These are phyloP conservation scores for Neurospora sp. DNA, from an alignment of 495 filamentous ascomycete species.

Conservation along the genomic window DNA sequence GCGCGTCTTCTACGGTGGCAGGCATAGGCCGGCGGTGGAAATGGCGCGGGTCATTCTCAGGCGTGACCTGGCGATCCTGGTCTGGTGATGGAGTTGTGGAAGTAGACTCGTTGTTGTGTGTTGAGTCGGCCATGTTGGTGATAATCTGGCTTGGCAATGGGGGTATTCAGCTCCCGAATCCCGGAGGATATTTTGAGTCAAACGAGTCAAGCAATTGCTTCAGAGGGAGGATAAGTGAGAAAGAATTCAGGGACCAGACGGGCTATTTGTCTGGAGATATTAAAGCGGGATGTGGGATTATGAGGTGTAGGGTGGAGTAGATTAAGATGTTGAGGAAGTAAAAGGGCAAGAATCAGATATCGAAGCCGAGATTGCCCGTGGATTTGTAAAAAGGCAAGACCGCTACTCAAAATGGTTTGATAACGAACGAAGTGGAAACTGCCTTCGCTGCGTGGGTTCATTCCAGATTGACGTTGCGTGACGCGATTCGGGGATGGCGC, in stretches of 20 bases:
- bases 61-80: slow-evolving; percentile 7
- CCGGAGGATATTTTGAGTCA: not conserved
- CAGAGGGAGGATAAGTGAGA: not conserved
- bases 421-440: not conserved
- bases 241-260: not conserved
- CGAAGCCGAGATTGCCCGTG: not conserved
- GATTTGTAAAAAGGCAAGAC: not conserved
- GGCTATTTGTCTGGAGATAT: not conserved
- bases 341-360: not conserved
- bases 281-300: not conserved
- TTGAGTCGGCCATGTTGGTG: slow-evolving; percentile 5
- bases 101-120: not conserved
- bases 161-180: not conserved
- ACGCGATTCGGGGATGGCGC: not conserved
- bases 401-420: not conserved
- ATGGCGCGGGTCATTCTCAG: slow-evolving; percentile 14
- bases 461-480: not conserved
- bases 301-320: not conserved
- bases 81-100: not conserved
- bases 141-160: not conserved
- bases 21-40: slow-evolving; percentile 9
- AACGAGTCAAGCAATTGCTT: not conserved
- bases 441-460: not conserved
- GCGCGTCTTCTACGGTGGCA: not conserved
- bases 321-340: not conserved